A percentile compares a stretch with the other conserved stretches of the same genome.
Conservation (phyloP, 2,329 filamentous ascomycete species). For the Chaetomium sp. region DNA sequence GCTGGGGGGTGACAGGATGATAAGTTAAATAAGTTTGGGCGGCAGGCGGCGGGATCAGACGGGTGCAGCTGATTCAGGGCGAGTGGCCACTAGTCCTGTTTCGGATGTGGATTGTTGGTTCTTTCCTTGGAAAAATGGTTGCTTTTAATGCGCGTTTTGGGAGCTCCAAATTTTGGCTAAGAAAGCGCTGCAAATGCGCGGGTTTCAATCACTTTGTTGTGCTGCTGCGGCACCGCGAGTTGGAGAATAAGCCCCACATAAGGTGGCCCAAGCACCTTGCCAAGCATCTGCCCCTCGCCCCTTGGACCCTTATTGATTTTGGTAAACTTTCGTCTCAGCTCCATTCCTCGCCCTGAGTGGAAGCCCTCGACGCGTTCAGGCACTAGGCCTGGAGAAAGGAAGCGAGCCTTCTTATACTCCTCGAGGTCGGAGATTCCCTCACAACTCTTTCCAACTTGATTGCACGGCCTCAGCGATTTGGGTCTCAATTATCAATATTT, state of each 20-base stretch:
- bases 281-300: background rate
- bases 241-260: slow-evolving; percentile 18
- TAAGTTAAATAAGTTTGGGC: slow-evolving; percentile 28
- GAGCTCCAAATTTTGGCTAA: slow-evolving; percentile 16
- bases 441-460: no score
- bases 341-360: background rate
- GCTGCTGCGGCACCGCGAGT: slow-evolving; percentile 25
- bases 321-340: slow-evolving; percentile 14
- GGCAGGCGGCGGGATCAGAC: slow-evolving; percentile 24
- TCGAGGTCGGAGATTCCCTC: background rate
- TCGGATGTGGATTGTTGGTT: slow-evolving; percentile 26
- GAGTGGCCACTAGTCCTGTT: slow-evolving; percentile 33
- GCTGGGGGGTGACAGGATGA: slow-evolving; percentile 23
- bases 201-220: slow-evolving; percentile 25
- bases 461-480: background rate
- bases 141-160: slow-evolving; percentile 20
- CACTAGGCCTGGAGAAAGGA: background rate
- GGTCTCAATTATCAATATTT: background rate
- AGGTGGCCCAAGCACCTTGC: slow-evolving; percentile 17
- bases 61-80: slow-evolving; percentile 27
- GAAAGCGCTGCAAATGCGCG: slow-evolving; percentile 26
- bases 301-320: background rate
- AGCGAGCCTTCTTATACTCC: background rate
- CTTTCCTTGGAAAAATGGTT: slow-evolving; percentile 21
- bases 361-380: background rate